A percentile compares a stretch with the other conserved stretches of the same genome.
These are phyloP conservation scores for Fraxinus ornus DNA, from an alignment of 305 asterid species.

Conservation along the genomic window DNA sequence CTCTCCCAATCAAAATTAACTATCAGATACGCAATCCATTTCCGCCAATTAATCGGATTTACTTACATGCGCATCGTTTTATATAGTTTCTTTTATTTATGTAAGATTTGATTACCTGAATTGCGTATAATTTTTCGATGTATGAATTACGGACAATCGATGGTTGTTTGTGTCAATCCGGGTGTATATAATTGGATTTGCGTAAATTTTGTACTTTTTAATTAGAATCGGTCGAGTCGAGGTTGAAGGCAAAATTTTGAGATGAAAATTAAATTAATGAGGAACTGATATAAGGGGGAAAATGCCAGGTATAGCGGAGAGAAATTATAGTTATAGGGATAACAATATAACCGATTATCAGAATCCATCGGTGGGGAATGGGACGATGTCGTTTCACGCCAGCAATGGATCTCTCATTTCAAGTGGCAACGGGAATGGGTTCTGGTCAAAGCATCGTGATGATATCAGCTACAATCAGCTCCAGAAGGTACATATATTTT, in stretches of 20 bases:
- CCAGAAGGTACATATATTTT: conserved; percentile 57
- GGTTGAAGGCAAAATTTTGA: conserved; percentile 26
- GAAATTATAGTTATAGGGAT: conserved; percentile 33
- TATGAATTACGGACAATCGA: conserved; percentile 20
- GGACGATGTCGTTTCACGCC: conserved; percentile 38
- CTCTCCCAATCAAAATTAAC: conserved; percentile 31
- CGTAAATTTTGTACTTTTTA: background rate
- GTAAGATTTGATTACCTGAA: conserved; percentile 39
- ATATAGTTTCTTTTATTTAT: conserved; percentile 9
- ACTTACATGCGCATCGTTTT: conserved; percentile 18
- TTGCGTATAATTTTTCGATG: conserved; percentile 37
- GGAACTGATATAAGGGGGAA: conserved; percentile 32
- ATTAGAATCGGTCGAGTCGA: conserved; percentile 21
- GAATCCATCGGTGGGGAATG: conserved; percentile 43
- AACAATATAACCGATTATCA: conserved; percentile 27
- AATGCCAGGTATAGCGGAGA: conserved; percentile 76
- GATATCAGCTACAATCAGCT: conserved; percentile 74
- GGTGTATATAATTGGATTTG: background rate
- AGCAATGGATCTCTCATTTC: conserved; percentile 41
- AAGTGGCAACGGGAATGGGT: conserved; percentile 40
- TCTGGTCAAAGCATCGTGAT: conserved; percentile 77
- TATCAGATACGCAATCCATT: conserved; percentile 45
- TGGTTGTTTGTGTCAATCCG: background rate
- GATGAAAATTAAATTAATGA: conserved; percentile 40
- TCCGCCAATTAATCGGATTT: conserved; percentile 26